These are phyloP conservation scores for Chlorophyllum brunneum DNA, from an alignment of 768 basidiomycete species.

Conservation along the genomic window DNA sequence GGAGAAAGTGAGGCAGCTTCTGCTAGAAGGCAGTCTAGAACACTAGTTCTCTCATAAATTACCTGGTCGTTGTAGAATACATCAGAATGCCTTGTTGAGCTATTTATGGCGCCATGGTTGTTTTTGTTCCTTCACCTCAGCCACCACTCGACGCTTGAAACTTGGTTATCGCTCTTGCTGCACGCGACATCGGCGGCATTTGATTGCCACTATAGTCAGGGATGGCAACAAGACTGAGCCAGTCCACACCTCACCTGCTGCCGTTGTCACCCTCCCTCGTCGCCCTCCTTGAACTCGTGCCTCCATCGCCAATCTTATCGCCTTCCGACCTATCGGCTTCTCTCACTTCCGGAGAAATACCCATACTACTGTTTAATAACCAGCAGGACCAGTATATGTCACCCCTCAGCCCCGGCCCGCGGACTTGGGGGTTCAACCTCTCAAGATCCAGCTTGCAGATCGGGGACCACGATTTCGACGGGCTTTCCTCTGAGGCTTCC, in stretches of 20 bases:
- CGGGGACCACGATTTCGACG: background rate
- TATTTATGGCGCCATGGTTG: conserved; percentile 1
- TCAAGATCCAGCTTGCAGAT: conserved; percentile 7
- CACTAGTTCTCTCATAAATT: background rate
- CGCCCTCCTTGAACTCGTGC: conserved; percentile 32
- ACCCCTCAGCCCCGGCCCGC: background rate
- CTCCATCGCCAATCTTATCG: conserved; percentile 44
- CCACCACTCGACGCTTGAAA: background rate
- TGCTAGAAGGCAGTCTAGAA: conserved; percentile 7
- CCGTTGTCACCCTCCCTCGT: conserved; percentile 40
- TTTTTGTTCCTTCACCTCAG: background rate
- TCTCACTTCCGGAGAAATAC: conserved; percentile 46
- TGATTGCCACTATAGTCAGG: conserved; percentile 7
- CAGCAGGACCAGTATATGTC: background rate
- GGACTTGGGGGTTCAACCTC: conserved; percentile 7
- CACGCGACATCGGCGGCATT: background rate
- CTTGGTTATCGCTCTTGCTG: background rate
- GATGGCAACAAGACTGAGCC: conserved; percentile 1
- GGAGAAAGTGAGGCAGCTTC: conserved; percentile 18
- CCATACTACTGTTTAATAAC: conserved; percentile 41
- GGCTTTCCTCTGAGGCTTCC: background rate
- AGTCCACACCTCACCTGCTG: conserved; percentile 21
- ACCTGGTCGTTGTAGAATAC: background rate
- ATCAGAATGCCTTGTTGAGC: background rate
- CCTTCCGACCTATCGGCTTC: conserved; percentile 32